Percentiles rank a stretch among this genome's conserved stretches.
These are phyloP conservation scores for Cytospora leucostoma DNA, from an alignment of 2,329 filamentous ascomycete species.

Conservation along the genomic window DNA sequence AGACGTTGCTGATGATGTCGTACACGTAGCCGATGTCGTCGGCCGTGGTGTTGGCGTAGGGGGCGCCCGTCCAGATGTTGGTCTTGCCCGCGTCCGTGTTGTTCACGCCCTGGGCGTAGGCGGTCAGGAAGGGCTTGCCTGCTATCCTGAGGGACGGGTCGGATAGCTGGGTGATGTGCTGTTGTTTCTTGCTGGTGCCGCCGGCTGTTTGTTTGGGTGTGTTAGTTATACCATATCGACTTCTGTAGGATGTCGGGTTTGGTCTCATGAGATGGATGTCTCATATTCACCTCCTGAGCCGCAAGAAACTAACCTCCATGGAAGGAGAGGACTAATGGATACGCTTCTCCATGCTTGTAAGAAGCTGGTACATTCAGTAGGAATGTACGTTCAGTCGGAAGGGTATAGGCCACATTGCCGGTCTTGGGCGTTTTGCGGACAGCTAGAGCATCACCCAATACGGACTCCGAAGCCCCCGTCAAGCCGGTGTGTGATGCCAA, in stretches of 20 bases:
- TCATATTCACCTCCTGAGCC: background rate
- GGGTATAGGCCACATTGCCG: slow-evolving; percentile 31
- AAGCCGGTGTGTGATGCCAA: background rate
- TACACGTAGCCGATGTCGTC: slow-evolving; percentile 34
- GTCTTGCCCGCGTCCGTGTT: slow-evolving; percentile 32
- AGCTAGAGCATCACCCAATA: background rate
- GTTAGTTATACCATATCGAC: background rate
- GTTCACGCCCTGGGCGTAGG: slow-evolving; percentile 33
- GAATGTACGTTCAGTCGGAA: slow-evolving; percentile 32
- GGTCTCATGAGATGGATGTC: background rate
- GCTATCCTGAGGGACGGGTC: slow-evolving; percentile 31
- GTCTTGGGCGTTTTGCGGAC: slow-evolving; percentile 10
- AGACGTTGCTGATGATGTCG: slow-evolving; percentile 31
- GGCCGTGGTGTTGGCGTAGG: slow-evolving; percentile 32
- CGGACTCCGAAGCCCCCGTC: slow-evolving; percentile 6
- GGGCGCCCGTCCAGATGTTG: slow-evolving; percentile 34
- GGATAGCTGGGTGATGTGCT: slow-evolving; percentile 33
- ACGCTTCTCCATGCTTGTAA: slow-evolving; percentile 27
- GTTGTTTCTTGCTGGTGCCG: slow-evolving; percentile 32
- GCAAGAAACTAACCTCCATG: slow-evolving; percentile 29
- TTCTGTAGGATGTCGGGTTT: background rate
- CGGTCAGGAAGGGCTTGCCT: slow-evolving; percentile 32
- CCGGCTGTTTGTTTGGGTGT: slow-evolving; percentile 23
- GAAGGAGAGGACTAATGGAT: slow-evolving; percentile 32
- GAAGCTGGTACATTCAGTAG: slow-evolving; percentile 31